These are phyloP conservation scores for Tricholoma saponaceum DNA, from an alignment of 768 basidiomycete genomes.

Conservation along the genomic window DNA sequence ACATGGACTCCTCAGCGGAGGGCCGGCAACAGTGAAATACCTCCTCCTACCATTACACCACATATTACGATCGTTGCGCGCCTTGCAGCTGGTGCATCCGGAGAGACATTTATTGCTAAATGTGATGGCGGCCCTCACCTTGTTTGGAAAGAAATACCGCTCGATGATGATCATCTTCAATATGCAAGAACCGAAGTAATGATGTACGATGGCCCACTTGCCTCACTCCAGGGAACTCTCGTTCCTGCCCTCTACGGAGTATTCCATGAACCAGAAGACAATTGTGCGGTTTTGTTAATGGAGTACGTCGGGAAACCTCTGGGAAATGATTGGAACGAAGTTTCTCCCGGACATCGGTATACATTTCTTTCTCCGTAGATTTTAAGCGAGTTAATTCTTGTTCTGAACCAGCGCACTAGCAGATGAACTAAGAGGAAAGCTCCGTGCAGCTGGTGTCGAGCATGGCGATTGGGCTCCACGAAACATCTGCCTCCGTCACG, in stretches of 20 bases:
- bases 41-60: neutral
- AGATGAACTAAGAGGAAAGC: neutral
- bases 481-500: neutral
- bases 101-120: conserved; percentile 3
- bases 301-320: neutral
- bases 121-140: neutral
- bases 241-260: conserved; percentile 1
- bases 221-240: neutral
- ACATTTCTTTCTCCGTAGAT: neutral
- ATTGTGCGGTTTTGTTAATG: neutral
- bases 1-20: neutral
- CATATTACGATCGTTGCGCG: neutral
- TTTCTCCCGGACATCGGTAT: neutral
- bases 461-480: conserved; percentile 1
- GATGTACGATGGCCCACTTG: conserved; percentile 2
- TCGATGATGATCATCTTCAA: neutral
- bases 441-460: neutral
- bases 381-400: neutral
- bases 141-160: conserved; percentile 1
- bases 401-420: neutral
- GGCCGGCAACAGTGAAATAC: neutral
- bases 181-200: neutral
- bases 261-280: neutral
- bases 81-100: neutral
- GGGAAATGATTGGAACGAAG: neutral